Base-by-base conservation (phyloP, 2,329 filamentous ascomycete species). In the Albifimbria verrucaria region DNA sequence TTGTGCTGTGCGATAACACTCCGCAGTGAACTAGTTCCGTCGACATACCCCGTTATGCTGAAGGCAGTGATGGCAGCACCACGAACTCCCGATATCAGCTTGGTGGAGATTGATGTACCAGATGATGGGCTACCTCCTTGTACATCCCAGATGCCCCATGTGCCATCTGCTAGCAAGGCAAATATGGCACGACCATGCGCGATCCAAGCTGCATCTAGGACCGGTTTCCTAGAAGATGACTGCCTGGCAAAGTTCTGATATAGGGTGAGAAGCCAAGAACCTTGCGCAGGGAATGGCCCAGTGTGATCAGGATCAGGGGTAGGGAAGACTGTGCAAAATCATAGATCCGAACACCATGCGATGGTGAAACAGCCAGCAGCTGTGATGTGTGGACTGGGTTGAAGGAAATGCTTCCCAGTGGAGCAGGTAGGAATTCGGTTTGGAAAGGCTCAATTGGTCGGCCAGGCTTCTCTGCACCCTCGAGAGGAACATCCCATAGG, bases 111-210 rank as follows among this genome's bases (percentile, higher is more conserved):
- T 0, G 73, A 65, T 53, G 75, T 65, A 47, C 74, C 66, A 11
- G 68, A 56, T 12, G 64, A 61, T 32, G 81, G 79, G 39, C 78
- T 79, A 25, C 75, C 75, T 7, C 82, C 81, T 56, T 86, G 81
- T 44, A 87, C 75, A 59, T 87, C 84, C 84, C 84, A 87, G 28
- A 87, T 80, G 15, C 82, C 85, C 85, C 85, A 87, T 64, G 84
- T 83, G 7, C 84, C 85, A 59, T 87, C 85, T 1, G 80, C 79
- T 3, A 87, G 70, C 2, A 87, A 71, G 1, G 76, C 74, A 41
- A 87, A 69, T 24, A 87, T 71, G 5, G 84, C 83, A 46, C 79
- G 76, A 10, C 85, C 85, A 54, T 80, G 78, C 2, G 78, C 73
- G 47, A 87, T 78, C 85, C 85, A 87, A 5, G 78, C 76, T 1